A percentile compares a stretch with the other conserved stretches of the same genome.
Evolutionary conservation across 2,329 filamentous ascomycete species (phyloP).

Genomic region (Phaeosphaeriaceae sp.): DNA sequence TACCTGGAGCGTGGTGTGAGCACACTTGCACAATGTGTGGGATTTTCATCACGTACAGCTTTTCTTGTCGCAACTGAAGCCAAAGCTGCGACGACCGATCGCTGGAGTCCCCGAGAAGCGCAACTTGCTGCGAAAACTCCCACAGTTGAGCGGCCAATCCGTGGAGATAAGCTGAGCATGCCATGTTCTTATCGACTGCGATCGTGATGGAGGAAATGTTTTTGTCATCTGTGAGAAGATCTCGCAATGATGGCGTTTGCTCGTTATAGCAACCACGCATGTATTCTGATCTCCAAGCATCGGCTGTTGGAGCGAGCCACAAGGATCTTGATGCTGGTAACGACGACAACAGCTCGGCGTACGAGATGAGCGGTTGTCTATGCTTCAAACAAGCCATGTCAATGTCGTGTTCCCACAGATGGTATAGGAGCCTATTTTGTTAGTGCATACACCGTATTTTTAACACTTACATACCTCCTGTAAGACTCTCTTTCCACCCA

Average conservation of each 20-base stretch:
- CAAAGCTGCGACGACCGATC: conserved; percentile 28
- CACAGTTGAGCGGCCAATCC: conserved; percentile 27
- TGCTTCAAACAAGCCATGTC: conserved; percentile 29
- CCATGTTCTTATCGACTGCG: conserved; percentile 53
- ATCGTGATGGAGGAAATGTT: conserved; percentile 58
- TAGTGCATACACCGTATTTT: neutral
- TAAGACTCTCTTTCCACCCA: conserved; percentile 71
- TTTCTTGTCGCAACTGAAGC: conserved; percentile 21
- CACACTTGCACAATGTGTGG: neutral
- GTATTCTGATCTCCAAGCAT: conserved; percentile 67
- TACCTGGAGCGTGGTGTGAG: neutral
- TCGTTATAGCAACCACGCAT: conserved; percentile 5
- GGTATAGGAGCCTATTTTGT: conserved; percentile 41
- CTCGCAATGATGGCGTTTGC: conserved; percentile 8
- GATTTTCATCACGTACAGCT: conserved; percentile 6
- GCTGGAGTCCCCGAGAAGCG: conserved; percentile 14
- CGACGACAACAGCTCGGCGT: conserved; percentile 71
- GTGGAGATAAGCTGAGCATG: conserved; percentile 21
- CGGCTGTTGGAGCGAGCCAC: conserved; percentile 69
- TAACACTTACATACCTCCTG: conserved; percentile 38
- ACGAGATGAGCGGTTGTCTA: conserved; percentile 65
- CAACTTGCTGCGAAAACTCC: conserved; percentile 23
- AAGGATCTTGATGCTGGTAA: conserved; percentile 67
- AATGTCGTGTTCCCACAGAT: conserved; percentile 30
- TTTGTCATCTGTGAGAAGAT: conserved; percentile 51